These are phyloP conservation scores for Penicillium griseofulvum DNA, from an alignment of 2,329 filamentous ascomycete species.

Conservation along the genomic window DNA sequence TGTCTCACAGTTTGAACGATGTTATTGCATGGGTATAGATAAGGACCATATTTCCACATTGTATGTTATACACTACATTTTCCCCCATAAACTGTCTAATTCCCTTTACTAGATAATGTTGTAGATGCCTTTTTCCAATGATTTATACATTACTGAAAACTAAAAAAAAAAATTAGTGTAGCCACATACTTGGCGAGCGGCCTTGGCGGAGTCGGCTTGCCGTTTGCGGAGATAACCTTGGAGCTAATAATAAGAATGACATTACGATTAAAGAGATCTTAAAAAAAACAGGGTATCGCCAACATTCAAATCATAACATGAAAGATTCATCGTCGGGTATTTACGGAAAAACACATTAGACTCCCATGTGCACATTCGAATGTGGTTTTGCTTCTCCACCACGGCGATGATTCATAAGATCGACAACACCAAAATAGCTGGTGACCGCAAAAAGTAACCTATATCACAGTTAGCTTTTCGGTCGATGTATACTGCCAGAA, in stretches of 20 bases:
- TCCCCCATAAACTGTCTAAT: too few relatives aligned
- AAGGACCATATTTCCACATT: too few relatives aligned
- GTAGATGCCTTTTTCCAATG: too few relatives aligned
- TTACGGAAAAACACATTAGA: conserved; percentile 2
- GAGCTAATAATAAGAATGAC: background rate
- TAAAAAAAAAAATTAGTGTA: background rate
- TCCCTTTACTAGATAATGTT: too few relatives aligned
- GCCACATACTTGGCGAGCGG: background rate
- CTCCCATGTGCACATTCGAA: conserved; percentile 24
- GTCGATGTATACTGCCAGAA: background rate
- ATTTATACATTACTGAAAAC: too few relatives aligned
- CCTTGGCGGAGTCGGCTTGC: background rate
- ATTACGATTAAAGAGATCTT: background rate
- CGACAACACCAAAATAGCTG: conserved; percentile 49
- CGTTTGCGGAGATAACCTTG: conserved; percentile 2
- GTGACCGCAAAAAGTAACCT: conserved; percentile 50
- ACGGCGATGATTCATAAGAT: conserved; percentile 44
- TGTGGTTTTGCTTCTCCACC: conserved; percentile 22
- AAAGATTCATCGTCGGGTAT: too few relatives aligned
- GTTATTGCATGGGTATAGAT: too few relatives aligned
- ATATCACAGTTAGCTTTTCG: background rate
- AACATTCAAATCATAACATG: background rate
- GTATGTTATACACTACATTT: too few relatives aligned
- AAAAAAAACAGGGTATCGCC: conserved; percentile 5
- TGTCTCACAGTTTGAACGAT: too few relatives aligned